These are phyloP conservation scores for Angomonas deanei DNA, from an alignment of 208 protist genomes.

Conservation along the genomic window DNA sequence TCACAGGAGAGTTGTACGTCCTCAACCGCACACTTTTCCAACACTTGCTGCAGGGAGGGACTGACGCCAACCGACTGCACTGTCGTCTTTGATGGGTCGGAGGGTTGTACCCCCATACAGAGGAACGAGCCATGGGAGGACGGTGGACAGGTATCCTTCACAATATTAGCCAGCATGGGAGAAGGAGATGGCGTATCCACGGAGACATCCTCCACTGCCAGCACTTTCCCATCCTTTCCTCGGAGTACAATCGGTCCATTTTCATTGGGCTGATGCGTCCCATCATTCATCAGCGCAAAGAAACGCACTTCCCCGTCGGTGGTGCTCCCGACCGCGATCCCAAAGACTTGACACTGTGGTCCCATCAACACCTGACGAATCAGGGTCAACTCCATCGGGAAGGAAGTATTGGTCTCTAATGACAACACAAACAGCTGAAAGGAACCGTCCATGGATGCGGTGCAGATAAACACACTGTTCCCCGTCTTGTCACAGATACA, in stretches of 20 bases:
- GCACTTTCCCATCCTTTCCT: not conserved
- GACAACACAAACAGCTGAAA: not conserved
- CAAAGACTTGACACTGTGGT: not conserved
- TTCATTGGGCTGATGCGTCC: not conserved
- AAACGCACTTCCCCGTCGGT: not conserved
- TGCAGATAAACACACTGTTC: too few relatives aligned
- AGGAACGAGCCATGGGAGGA: not conserved
- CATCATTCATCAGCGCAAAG: not conserved
- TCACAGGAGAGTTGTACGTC: too few relatives aligned
- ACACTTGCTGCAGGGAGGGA: too few relatives aligned
- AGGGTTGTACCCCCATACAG: not conserved
- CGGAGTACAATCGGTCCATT: not conserved
- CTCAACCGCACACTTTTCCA: too few relatives aligned
- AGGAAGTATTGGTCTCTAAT: too few relatives aligned
- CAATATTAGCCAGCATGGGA: not conserved
- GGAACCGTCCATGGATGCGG: not conserved
- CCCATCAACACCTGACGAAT: constrained; percentile 10
- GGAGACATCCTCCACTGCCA: not conserved
- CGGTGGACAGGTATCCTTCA: not conserved
- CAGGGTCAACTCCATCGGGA: too few relatives aligned
- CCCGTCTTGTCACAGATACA: too few relatives aligned
- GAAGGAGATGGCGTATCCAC: not conserved
- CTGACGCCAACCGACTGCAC: too few relatives aligned
- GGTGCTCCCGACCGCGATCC: not conserved
- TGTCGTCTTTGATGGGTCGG: too few relatives aligned